These are phyloP conservation scores for Planoprotostelium fungivorum DNA, from an alignment of 78 protist species.

Conservation along the genomic window DNA sequence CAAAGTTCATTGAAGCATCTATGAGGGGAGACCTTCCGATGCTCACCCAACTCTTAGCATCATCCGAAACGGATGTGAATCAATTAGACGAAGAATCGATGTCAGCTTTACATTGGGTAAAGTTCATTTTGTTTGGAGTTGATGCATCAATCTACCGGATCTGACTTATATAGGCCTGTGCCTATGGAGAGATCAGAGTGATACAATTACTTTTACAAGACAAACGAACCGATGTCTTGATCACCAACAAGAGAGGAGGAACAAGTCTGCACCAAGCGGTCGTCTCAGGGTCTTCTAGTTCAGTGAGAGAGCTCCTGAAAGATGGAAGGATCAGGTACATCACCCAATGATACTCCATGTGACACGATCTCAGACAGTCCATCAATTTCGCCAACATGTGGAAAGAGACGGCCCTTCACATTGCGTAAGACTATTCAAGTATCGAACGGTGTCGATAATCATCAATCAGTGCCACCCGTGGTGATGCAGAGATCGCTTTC, in stretches of 20 bases:
- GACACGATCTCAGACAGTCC: no score
- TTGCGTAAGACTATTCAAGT: no score
- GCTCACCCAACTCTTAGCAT: background rate
- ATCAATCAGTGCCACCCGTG: background rate
- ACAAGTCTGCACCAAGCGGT: constrained; percentile 3
- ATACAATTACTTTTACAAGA: background rate
- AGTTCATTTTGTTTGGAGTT: no score
- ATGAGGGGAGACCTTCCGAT: background rate
- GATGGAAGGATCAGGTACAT: background rate
- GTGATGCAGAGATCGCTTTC: background rate
- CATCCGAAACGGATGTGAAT: background rate
- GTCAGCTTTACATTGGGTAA: constrained; percentile 8
- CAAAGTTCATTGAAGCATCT: background rate
- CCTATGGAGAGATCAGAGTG: background rate
- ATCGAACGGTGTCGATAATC: no score
- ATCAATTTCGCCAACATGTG: background rate
- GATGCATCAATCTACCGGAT: no score
- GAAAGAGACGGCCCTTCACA: background rate
- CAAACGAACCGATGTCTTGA: background rate
- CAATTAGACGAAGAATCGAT: constrained; percentile 2
- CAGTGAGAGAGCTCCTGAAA: background rate
- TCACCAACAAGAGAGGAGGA: constrained; percentile 4
- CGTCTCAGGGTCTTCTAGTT: background rate
- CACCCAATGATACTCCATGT: no score
- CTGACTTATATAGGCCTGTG: no score